Evolutionary conservation across 2,329 filamentous ascomycete species (phyloP).

Genomic region (Talaromyces sp.): DNA sequence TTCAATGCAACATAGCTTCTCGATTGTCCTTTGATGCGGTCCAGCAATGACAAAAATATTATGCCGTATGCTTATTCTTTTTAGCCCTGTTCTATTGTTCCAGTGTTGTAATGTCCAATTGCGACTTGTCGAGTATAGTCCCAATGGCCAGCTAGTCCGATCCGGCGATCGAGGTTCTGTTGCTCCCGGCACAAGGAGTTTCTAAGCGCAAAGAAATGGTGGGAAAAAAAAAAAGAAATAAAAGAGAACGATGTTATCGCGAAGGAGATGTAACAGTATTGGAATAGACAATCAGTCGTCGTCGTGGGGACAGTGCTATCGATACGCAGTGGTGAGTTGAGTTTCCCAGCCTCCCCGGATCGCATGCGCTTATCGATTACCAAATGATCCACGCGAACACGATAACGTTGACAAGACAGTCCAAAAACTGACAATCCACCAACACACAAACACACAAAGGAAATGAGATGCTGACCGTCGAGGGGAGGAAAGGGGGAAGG

Average conservation of each 20-base stretch:
- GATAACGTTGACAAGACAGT: slow-evolving; percentile 11
- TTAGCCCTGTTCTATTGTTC: background rate
- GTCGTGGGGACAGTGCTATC: slow-evolving; percentile 7
- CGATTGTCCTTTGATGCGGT: background rate
- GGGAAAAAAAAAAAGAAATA: background rate
- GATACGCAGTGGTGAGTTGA: slow-evolving; percentile 1
- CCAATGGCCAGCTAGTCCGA: slow-evolving; percentile 1
- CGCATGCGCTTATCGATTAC: slow-evolving; percentile 17
- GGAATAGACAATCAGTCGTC: slow-evolving; percentile 17
- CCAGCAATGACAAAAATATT: background rate
- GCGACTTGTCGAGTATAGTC: background rate
- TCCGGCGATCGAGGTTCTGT: background rate
- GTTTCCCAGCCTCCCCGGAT: slow-evolving; percentile 16
- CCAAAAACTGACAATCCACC: slow-evolving; percentile 8
- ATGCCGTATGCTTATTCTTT: background rate
- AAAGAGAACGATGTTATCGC: slow-evolving; percentile 13
- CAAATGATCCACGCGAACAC: slow-evolving; percentile 17
- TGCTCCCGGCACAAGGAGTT: background rate
- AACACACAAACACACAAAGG: slow-evolving; percentile 17
- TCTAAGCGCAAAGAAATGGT: slow-evolving; percentile 1
- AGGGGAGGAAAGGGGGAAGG: slow-evolving; percentile 19
- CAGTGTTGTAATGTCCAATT: background rate
- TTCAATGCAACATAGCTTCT: slow-evolving; percentile 7
- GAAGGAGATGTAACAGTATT: slow-evolving; percentile 16
- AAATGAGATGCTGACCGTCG: slow-evolving; percentile 18